These are phyloP conservation scores for Allium fistulosum DNA, from an alignment of 106 monocot genomes.

Conservation along the genomic window DNA sequence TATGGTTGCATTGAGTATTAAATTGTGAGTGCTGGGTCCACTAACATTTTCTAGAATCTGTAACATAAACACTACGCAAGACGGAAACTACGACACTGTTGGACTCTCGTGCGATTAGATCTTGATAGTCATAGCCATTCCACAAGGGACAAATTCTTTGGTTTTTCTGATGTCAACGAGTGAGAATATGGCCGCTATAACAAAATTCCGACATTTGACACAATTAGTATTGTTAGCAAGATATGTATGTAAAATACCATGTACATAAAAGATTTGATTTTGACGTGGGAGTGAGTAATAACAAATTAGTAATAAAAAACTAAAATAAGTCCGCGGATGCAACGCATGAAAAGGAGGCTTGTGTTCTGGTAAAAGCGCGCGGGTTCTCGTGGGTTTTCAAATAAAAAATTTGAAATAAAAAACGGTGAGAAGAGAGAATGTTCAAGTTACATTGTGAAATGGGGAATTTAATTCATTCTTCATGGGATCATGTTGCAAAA, in stretches of 20 bases:
- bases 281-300: too few relatives aligned
- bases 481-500: too few relatives aligned
- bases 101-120: conserved; percentile 30
- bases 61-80: conserved; percentile 41
- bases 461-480: too few relatives aligned
- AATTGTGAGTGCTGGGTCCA: conserved; percentile 19
- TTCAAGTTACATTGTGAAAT: too few relatives aligned
- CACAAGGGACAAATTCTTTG: conserved; percentile 51
- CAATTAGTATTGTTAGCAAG: conserved; percentile 14
- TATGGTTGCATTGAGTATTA: conserved; percentile 8
- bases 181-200: conserved; percentile 22
- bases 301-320: too few relatives aligned
- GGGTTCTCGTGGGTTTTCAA: too few relatives aligned
- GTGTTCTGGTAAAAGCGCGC: too few relatives aligned
- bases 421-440: too few relatives aligned
- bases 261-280: too few relatives aligned
- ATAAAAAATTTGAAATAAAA: too few relatives aligned
- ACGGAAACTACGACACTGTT: conserved; percentile 18
- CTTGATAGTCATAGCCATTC: conserved; percentile 52
- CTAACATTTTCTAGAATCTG: conserved; percentile 44
- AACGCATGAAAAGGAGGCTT: too few relatives aligned
- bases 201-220: conserved; percentile 39
- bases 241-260: neutral
- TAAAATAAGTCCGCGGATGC: too few relatives aligned
- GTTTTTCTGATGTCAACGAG: conserved; percentile 21